Evolutionary conservation across 2,329 filamentous ascomycete species (phyloP), one percentile per base, ranked within the genome.

Genomic region (Hypoxylon sp.): DNA sequence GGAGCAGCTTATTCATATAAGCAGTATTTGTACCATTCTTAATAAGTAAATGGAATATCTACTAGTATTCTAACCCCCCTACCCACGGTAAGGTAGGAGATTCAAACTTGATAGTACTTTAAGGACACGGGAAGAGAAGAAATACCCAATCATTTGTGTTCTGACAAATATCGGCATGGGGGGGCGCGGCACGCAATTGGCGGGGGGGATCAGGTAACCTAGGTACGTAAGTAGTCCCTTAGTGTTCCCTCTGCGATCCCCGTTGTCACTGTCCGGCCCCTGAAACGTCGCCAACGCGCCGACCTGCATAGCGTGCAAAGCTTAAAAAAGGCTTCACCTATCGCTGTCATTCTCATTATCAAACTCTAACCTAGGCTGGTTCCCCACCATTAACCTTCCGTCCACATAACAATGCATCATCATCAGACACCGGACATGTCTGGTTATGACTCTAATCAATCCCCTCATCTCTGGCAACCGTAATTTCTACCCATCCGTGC

Each of bases 401-500:
- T n/a, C 24, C 24, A 7, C 7, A 26, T 26, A 26, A 41, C 17
- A 20, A 41, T 41, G 37, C 37, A 41, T 39, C 34, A 13, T 10
- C 34, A 39, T 20, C 60, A 39, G 48, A 44, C 54, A 53, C 49
- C 30, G 51, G 44, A 24, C 50, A 39, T 49, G 55, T 59, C 55
- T n/a, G 55, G 30, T 51, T 43, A 59, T 63, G 60, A 59, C 51
- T 59, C 55, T 47, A 48, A 49, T 20, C 37, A 41, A 41, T 41
- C 37, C n/a, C 37, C 37, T 41, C 37, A 20, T 13, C 37, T 41
- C 37, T 20, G 17, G 17, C 37, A 41, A 20, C 37, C 37, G 6
- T 41, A 20, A 41, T 19, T 37, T 37, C 32, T 37, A 15, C 26
- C 47, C 39, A 34, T 37, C 26, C 47, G 22, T 43, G n/a, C 24